Conservation (phyloP, 306 rosid species). For the Acacia melanoxylon region DNA sequence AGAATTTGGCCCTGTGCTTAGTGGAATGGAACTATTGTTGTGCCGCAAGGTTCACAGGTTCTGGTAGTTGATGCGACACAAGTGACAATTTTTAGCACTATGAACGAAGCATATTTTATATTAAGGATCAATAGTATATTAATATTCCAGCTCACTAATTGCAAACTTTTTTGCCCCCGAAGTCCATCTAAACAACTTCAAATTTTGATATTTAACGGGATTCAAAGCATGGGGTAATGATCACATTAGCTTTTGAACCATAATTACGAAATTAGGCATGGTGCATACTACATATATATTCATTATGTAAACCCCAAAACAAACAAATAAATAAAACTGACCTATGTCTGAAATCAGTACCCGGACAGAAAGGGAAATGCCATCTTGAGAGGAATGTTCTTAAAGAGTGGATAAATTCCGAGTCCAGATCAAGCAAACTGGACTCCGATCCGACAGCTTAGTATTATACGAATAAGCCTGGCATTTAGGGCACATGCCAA, state of each 20-base stretch:
- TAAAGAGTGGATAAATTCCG: neutral
- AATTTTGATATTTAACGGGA: neutral
- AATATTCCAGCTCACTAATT: neutral
- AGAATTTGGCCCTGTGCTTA: conserved; percentile 43
- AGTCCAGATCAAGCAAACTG: conserved; percentile 34
- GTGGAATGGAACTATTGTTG: conserved; percentile 47
- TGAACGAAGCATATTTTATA: too few species aligned
- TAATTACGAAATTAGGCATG: neutral
- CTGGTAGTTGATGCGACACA: conserved; percentile 39
- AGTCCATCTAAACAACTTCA: neutral
- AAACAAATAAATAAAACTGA: neutral
- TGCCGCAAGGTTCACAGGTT: conserved; percentile 49
- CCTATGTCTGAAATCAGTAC: conserved; percentile 34
- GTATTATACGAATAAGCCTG: conserved; percentile 43
- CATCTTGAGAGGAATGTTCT: neutral
- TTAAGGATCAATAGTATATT: neutral
- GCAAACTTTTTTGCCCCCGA: rapidly evolving
- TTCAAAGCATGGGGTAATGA: too few species aligned
- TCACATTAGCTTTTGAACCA: neutral
- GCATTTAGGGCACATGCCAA: neutral
- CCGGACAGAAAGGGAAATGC: conserved; percentile 16
- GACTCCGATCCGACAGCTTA: neutral
- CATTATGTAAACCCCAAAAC: neutral
- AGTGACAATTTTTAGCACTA: neutral
- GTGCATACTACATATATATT: neutral